A percentile compares a stretch with the other conserved stretches of the same genome.
Conservation (phyloP, 2,329 filamentous ascomycete species). For the Fusarium brevicatenulatum region DNA sequence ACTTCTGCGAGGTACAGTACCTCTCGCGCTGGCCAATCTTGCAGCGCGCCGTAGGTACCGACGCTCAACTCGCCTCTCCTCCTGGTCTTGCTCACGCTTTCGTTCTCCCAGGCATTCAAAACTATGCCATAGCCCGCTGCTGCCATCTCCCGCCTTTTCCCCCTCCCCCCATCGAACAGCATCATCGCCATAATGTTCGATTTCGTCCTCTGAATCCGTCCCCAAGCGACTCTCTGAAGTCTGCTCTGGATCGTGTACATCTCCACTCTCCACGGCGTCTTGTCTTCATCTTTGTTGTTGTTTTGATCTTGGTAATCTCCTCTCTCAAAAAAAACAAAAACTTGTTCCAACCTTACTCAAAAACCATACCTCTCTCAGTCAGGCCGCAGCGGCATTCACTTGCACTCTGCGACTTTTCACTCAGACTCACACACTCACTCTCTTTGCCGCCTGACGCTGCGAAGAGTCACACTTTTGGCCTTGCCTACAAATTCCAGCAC, state of each 20-base stretch:
- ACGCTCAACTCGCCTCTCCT: constrained; percentile 32
- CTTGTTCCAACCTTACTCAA: not conserved
- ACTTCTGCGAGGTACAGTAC: constrained; percentile 29
- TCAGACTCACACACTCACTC: constrained; percentile 20
- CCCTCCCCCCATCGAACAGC: constrained; percentile 60
- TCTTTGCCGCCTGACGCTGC: constrained; percentile 36
- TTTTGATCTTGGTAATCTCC: constrained; percentile 30
- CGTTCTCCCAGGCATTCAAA: constrained; percentile 47
- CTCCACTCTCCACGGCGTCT: constrained; percentile 53
- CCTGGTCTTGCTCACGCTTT: constrained; percentile 37
- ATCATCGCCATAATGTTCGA: constrained; percentile 64
- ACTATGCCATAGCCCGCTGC: constrained; percentile 50
- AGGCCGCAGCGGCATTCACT: constrained; percentile 61
- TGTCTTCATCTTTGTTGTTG: constrained; percentile 45
- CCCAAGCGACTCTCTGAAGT: constrained; percentile 65
- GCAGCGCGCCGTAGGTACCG: constrained; percentile 36
- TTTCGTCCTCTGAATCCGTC: constrained; percentile 60
- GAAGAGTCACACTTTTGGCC: constrained; percentile 30
- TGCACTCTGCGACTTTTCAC: constrained; percentile 57
- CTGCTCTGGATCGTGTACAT: constrained; percentile 58
- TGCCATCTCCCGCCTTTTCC: constrained; percentile 49
- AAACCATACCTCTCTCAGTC: constrained; percentile 24
- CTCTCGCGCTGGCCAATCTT: constrained; percentile 4
- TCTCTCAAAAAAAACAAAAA: constrained; percentile 1
- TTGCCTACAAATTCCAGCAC: constrained; percentile 35